Percentiles rank a stretch among this genome's conserved stretches.
phyloP scores from a whole-genome alignment of 2,329 filamentous ascomycete genomes.

The Verticillium klebahnii region DNA sequence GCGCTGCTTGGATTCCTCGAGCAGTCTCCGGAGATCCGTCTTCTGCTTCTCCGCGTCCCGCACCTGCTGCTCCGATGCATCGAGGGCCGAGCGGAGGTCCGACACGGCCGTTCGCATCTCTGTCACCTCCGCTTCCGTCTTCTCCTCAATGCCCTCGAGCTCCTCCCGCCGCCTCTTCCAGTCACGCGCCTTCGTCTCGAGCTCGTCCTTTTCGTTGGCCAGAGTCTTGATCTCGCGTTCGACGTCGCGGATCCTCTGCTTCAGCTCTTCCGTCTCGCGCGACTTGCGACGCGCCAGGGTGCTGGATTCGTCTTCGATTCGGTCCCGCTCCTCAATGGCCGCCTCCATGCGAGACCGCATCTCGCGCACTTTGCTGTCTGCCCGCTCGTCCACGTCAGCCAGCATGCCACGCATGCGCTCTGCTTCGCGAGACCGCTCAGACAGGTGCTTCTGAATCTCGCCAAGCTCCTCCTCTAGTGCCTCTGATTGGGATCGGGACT shows the following conservation, averaged over 20 bases:
- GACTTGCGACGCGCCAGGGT: conserved; percentile 70
- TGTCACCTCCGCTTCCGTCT: conserved; percentile 65
- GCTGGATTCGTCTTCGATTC: conserved; percentile 85
- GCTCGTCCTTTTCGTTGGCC: conserved; percentile 70
- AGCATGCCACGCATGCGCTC: conserved; percentile 92
- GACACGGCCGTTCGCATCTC: conserved; percentile 75
- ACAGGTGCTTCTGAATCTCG: conserved; percentile 81
- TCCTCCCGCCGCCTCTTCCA: conserved; percentile 71
- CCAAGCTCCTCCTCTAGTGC: conserved; percentile 87
- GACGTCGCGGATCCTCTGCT: conserved; percentile 70
- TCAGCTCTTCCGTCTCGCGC: conserved; percentile 83
- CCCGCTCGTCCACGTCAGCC: conserved; percentile 77
- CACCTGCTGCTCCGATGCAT: conserved; percentile 81
- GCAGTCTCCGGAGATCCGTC: conserved; percentile 64
- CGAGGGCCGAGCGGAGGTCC: conserved; percentile 73
- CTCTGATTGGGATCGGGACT: conserved; percentile 76
- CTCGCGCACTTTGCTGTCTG: conserved; percentile 78
- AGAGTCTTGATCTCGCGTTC: conserved; percentile 72
- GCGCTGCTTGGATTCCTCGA: conserved; percentile 73
- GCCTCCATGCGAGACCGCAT: conserved; percentile 86
- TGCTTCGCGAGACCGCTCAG: conserved; percentile 83
- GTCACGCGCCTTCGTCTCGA: conserved; percentile 69
- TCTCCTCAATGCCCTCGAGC: conserved; percentile 65
- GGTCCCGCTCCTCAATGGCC: conserved; percentile 89
- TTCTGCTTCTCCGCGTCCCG: conserved; percentile 81